Percentiles rank a stretch among this genome's conserved stretches.
These are phyloP conservation scores for Coelastrella sp. DNA, from an alignment of 139 green algal species.

Conservation along the genomic window DNA sequence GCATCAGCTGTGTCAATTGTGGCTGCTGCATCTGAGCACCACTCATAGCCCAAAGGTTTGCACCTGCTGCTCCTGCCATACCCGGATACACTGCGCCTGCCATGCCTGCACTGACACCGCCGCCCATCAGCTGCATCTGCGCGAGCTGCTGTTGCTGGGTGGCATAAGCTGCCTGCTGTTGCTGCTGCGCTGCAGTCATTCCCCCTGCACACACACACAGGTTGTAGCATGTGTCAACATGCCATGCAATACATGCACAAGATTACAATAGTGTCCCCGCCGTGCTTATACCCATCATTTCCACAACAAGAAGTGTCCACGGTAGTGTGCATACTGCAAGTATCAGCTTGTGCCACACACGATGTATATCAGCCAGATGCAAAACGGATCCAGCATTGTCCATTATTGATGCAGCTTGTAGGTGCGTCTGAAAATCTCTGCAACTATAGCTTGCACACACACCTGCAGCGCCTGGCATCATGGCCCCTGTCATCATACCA, in stretches of 20 bases:
- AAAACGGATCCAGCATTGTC: too few relatives aligned
- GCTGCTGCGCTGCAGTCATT: neutral
- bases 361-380: too few relatives aligned
- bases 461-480: neutral
- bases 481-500: too few relatives aligned
- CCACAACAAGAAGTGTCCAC: too few relatives aligned
- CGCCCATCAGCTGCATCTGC: constrained; percentile 39
- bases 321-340: too few relatives aligned
- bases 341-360: too few relatives aligned
- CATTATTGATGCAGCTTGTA: neutral
- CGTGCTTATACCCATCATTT: too few relatives aligned
- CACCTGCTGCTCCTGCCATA: constrained; percentile 2
- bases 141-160: constrained; percentile 31
- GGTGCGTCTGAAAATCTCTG: neutral
- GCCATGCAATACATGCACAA: too few relatives aligned
- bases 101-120: constrained; percentile 20
- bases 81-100: constrained; percentile 13
- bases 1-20: constrained; percentile 24
- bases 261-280: too few relatives aligned
- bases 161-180: constrained; percentile 1
- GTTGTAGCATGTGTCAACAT: neutral
- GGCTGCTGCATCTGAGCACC: constrained; percentile 38
- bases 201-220: too few relatives aligned
- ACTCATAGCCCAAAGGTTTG: neutral
- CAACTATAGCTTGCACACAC: neutral